Base-by-base conservation (phyloP, 208 protist species). In the Leishmania tarentolae region DNA sequence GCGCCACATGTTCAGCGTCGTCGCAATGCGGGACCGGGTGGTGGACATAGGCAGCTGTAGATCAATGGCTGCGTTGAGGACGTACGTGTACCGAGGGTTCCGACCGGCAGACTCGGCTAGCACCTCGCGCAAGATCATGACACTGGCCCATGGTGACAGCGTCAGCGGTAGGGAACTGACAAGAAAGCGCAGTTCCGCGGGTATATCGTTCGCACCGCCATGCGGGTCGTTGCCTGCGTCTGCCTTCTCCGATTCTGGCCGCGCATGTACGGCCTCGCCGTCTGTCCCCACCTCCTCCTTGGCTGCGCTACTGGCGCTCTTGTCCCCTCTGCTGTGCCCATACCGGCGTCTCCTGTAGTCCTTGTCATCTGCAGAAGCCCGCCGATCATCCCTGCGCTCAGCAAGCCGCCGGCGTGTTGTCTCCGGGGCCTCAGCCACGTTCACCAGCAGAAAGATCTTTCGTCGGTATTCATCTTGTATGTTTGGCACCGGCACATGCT, bases 381-480 rank as follows among this genome's bases (percentile, higher is more conserved):
- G 6, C 31, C 76, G 73, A 63, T 78, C 76, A 59, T 74, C 71
- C 81, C 52, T 61, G 47, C 74, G 66, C 65, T 73, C 77, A 3
- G 82, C 78, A 37, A 65, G 79, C 19, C 87, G 87, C 44, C 80
- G 77, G 42, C 86, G 85, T 74, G 83, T 83, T 66, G 87, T 91
- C 66, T 87, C 87, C 15, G 84, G 83, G 76, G 91, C 82, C 70
- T 94, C 90, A 17, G 92, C 86, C 35, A 98, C 92, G 75, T 98
- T 98, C 57, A 98, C 93, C 56, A 98, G 86, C 61, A 98, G 85
- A 86, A 94, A 98, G 37, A 98, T 89, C 85, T 98, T 98, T 47
- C 94, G 90, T 6, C 94, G 90, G 86, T 98, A 98, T 79, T 95
- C 93, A 82, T 98, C 94, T 70, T 98, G 94, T 72, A 98, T 96